Base-by-base conservation (phyloP, 176 grass and related monocot genomes). In the Leersia perrieri region DNA sequence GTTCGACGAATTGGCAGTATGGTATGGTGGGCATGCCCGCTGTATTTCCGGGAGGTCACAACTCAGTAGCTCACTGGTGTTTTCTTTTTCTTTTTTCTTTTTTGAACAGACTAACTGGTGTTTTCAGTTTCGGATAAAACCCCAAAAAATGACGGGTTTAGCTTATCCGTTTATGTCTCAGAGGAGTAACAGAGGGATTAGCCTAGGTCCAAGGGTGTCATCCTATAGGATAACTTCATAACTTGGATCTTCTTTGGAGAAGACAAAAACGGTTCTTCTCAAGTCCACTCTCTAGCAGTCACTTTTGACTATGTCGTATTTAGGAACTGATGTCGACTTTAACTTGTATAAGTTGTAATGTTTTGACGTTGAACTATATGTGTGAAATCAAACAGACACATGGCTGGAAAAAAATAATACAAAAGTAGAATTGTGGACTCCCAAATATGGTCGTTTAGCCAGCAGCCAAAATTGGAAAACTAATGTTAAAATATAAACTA, bases 191-290 rank as follows among this genome's bases (percentile, higher is more conserved):
- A 53, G 18, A 9, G 5, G 18, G 18, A 42, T 3, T 63, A 42
- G 8, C 1, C 35, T 42, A 42, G 25, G n/a, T n/a, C n/a, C n/a
- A n/a, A n/a, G n/a, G 22, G 3, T 15, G 11, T 26, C 33, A 16
- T 51, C 31, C 13, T 55, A n/a, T n/a, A 53, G 42, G 77, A 80
- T 79, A 53, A 20, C 7, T 20, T 20, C 63, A 80, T 79, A 53
- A 20, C 7, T 20, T 20, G 18, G 47, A 18, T 4, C 16, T 51
- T 20, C 16, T 22, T 7, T 51, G 47, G 47, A 41, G 10, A 22
- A 51, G 47, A 51, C 47, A 51, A 51, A 51, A 51, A 51, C 5
- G 1, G 47, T 51, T 22, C 5, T 14, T 18, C 7, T 7, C 5
- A 51, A 22, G 16, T 51, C 47, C 47, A 51, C 47, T 51, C 3